Conservation (phyloP, 805 yeast genomes). For the Cyberlindnera americana region DNA sequence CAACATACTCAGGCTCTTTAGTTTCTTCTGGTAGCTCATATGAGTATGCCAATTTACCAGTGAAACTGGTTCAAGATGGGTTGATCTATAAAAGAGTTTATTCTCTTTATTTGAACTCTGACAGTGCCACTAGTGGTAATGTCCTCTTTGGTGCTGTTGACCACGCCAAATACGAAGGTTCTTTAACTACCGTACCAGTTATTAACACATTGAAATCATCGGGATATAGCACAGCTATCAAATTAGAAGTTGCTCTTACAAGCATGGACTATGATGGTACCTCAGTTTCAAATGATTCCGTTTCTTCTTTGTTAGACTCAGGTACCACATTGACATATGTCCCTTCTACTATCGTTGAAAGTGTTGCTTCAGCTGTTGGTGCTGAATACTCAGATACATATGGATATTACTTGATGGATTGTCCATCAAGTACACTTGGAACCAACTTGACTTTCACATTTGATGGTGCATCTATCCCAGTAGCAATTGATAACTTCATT, state of each 20-base stretch:
- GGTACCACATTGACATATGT: conserved; percentile 44
- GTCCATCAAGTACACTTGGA: conserved; percentile 29
- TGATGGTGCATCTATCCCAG: conserved; percentile 53
- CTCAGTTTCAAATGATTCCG: conserved; percentile 5
- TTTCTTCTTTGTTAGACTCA: conserved; percentile 41
- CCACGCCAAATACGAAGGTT: conserved; percentile 55
- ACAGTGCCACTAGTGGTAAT: conserved; percentile 42
- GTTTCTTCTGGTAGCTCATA: conserved; percentile 25
- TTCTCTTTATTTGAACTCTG: conserved; percentile 55
- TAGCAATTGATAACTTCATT: conserved; percentile 41
- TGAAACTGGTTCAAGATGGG: conserved; percentile 54
- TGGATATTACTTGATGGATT: conserved; percentile 46
- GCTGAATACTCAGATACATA: conserved; percentile 39
- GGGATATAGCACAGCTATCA: conserved; percentile 37
- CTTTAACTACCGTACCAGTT: conserved; percentile 46
- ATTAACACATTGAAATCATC: conserved; percentile 27
- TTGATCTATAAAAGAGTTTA: conserved; percentile 52
- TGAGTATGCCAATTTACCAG: conserved; percentile 65
- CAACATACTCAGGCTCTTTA: conserved; percentile 42
- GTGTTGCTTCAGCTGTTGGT: conserved; percentile 37
- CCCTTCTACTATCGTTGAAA: conserved; percentile 35
- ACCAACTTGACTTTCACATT: conserved; percentile 37
- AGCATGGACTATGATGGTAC: conserved; percentile 12
- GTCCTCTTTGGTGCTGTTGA: conserved; percentile 74
- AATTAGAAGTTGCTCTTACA: conserved; percentile 44